Base-by-base conservation (phyloP, 495 filamentous ascomycete genomes). In the Penicillium macrosclerotiorum region DNA sequence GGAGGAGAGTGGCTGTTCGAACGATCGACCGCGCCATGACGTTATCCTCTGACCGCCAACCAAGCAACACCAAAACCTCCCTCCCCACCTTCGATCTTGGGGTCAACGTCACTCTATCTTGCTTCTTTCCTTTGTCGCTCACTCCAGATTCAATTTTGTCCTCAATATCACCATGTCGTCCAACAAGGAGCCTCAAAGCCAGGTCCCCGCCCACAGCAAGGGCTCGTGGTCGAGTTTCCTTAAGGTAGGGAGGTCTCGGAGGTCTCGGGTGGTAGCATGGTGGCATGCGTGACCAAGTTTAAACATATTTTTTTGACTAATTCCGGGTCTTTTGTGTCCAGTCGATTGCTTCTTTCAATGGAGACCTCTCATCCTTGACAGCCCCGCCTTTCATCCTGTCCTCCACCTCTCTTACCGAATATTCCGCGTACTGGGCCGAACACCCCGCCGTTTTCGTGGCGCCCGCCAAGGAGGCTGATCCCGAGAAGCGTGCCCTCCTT, bases 301-400 rank as follows among this genome's bases (percentile, higher is more conserved):
- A 5, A 17, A 26, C 31, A 24, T 39, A 25, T 35, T 26, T 17
- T 30, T 40, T 30, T 29, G 38, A 51, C 51, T 53, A 36, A 41
- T n/a, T n/a, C n/a, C 47, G 29, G 26, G 6, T 22, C 40, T 39
- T 5, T 12, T 16, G 8, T 25, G 3, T 1, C 13, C 42, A 94
- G 89, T 94, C 91, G 20, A 90, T 98, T 58, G 89, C 93, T 27
- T 93, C 89, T 14, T 97, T 96, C 76, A 95, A 89, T 69, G 93
- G 94, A 57, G 93, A 98, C 57, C 82, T 98, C 33, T 87, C 92
- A 9, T 89, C 89, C 42, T 74, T 97, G 67, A 96, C 93, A 24
- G 92, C 93, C 16, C 93, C 93, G 27, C 89, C 93, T 8, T 98
- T 96, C 65, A 96, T 98, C 66, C 84, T 96, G 29, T 92, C 89